Base-by-base conservation (phyloP, 2,329 filamentous ascomycete species). In the Neonectria ditissima region DNA sequence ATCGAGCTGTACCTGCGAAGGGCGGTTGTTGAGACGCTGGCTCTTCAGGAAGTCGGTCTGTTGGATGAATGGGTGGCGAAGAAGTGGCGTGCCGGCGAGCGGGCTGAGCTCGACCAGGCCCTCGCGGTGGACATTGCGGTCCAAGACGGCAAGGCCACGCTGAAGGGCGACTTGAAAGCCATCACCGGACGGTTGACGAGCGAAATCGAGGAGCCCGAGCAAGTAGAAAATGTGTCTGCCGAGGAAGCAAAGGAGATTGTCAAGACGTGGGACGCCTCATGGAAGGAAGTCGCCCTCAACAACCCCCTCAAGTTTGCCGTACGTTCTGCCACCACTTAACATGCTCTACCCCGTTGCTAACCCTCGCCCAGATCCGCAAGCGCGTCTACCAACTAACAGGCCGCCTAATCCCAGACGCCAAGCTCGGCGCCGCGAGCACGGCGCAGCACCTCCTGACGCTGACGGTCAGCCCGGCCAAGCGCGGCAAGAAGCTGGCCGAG, bases 371-470 rank as follows among this genome's bases (percentile, higher is more conserved):
- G 94, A 85, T 96, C 68, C 82, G 90, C 73, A 97, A 97, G 81
- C 90, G 93, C 63, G 82, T 94, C 65, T 88, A 91, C 77, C 92
- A 96, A 77, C 84, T 97, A 64, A 94, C 91, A n/a, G 92, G 93
- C 65, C 87, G 89, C 65, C 86, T 88, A 63, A 83, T 97, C 68
- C 84, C 91, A 16, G 95, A 97, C 78, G 82, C 87, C 50, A 85
- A 86, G 69, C 85, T 97, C 65, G 80, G 82, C 53, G 80, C 82
- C 47, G 82, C 88, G 65, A 79, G 78, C 55, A 89, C 84, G 9
- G 82, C 88, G 39, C 81, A 82, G 59, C 77, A 84, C 28, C 77
- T 92, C 55, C 78, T 92, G 44, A 79, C 81, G 26, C 78, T 86
- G 48, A 79, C 91, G 2, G 74, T 82, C 63, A 83, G 80, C 66